Evolutionary conservation across 1,284 basidiomycete species (phyloP).

Genomic region (Neolentinus lepideus): DNA sequence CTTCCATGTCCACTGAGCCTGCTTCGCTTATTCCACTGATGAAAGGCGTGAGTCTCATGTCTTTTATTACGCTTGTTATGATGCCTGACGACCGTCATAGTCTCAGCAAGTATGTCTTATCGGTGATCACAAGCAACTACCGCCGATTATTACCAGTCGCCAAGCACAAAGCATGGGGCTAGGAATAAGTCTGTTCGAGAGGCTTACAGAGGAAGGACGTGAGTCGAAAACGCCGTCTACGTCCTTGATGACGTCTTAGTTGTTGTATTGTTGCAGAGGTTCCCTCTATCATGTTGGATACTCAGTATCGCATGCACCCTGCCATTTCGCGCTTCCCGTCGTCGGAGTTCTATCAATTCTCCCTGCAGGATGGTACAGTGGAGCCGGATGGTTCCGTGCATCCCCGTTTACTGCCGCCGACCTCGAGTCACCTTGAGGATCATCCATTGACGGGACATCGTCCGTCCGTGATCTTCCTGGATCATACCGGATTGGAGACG

Average conservation of each 20-base stretch:
- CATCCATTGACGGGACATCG: conserved; percentile 25
- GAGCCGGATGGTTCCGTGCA: conserved; percentile 46
- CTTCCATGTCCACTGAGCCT: conserved; percentile 93
- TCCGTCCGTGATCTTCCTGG: conserved; percentile 69
- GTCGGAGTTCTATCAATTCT: conserved; percentile 71
- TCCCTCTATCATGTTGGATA: conserved; percentile 84
- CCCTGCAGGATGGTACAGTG: conserved; percentile 69
- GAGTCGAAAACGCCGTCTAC: conserved; percentile 21
- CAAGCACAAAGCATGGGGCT: conserved; percentile 69
- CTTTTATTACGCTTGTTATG: conserved; percentile 5
- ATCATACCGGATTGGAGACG: conserved; percentile 66
- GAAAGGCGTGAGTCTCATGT: conserved; percentile 65
- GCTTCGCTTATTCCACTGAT: conserved; percentile 81
- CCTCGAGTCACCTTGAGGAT: conserved; percentile 41
- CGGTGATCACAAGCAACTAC: conserved; percentile 96
- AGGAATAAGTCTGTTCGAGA: conserved; percentile 81
- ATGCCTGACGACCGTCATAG: conserved; percentile 23
- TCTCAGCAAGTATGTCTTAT: conserved; percentile 83
- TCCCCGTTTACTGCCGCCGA: conserved; percentile 49
- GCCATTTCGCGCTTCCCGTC: conserved; percentile 83
- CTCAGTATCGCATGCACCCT: conserved; percentile 95
- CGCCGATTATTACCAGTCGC: conserved; percentile 76
- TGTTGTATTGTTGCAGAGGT: conserved; percentile 35
- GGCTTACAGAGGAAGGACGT: conserved; percentile 77
- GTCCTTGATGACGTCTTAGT: neutral